Evolutionary conservation across 2,329 filamentous ascomycete genomes (phyloP).

Genomic region (Xylariaceae sp.): DNA sequence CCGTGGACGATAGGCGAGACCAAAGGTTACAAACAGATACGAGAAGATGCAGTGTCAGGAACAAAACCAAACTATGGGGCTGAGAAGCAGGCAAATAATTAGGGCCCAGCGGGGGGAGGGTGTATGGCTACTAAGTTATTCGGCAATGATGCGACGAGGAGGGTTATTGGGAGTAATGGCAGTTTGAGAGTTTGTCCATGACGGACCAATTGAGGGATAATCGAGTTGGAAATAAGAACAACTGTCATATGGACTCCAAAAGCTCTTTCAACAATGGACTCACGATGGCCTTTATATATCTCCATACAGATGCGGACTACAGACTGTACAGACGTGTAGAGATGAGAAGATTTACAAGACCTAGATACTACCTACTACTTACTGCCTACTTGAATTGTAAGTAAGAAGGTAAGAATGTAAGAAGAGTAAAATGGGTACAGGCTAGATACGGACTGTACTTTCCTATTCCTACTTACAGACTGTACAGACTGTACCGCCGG

Average conservation of each 20-base stretch:
- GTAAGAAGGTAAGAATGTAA: too few relatives aligned
- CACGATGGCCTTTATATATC: slow-evolving; percentile 15
- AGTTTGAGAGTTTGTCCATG: slow-evolving; percentile 9
- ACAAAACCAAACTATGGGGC: slow-evolving; percentile 6
- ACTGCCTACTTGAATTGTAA: too few relatives aligned
- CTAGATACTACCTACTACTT: too few relatives aligned
- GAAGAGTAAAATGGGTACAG: too few relatives aligned
- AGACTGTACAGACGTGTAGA: too few relatives aligned
- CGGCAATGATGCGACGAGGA: slow-evolving; percentile 2
- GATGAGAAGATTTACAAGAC: too few relatives aligned
- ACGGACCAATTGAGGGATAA: slow-evolving; percentile 3
- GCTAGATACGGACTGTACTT: too few relatives aligned
- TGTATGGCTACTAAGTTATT: background rate
- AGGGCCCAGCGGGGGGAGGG: background rate
- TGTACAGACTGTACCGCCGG: background rate
- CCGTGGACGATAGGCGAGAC: slow-evolving; percentile 7
- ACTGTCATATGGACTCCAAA: too few relatives aligned
- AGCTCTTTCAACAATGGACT: slow-evolving; percentile 2
- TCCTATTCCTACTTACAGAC: too few relatives aligned
- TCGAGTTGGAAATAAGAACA: background rate
- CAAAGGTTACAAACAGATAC: slow-evolving; percentile 15
- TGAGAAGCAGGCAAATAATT: background rate
- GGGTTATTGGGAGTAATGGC: slow-evolving; percentile 4
- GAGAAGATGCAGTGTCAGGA: slow-evolving; percentile 9
- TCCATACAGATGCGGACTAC: background rate